Conservation (phyloP, 805 yeast genomes). For the Nakazawaea molendinolei region DNA sequence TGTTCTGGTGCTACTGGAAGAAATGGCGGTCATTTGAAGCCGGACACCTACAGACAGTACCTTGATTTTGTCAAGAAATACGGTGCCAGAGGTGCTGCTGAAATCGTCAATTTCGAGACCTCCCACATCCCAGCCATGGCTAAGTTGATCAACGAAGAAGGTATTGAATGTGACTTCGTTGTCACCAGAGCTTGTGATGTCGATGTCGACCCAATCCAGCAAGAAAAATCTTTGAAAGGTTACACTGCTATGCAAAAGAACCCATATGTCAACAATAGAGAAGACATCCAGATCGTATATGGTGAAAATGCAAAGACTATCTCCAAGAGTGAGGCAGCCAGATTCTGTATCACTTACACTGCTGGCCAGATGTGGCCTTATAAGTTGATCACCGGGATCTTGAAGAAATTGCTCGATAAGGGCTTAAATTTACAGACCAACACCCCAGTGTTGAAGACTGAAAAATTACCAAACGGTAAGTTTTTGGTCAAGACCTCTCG, state of each 20-base stretch:
- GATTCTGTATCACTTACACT: constrained; percentile 29
- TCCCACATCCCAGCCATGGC: constrained; percentile 24
- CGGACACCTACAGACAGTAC: constrained; percentile 19
- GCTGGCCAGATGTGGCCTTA: constrained; percentile 42
- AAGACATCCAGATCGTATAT: constrained; percentile 24
- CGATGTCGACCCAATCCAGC: constrained; percentile 16
- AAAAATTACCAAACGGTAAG: constrained; percentile 18
- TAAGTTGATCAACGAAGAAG: constrained; percentile 21
- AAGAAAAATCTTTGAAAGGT: constrained; percentile 14
- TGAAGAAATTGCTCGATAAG: constrained; percentile 23
- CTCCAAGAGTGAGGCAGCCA: constrained; percentile 23
- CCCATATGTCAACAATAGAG: constrained; percentile 23
- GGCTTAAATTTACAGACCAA: constrained; percentile 37
- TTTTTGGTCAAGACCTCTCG: constrained; percentile 27
- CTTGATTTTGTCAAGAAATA: constrained; percentile 9
- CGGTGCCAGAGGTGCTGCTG: constrained; percentile 22
- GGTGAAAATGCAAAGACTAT: constrained; percentile 26
- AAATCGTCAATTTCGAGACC: constrained; percentile 27
- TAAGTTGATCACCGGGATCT: constrained; percentile 27
- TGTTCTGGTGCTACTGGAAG: constrained; percentile 38
- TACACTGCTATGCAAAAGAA: constrained; percentile 19
- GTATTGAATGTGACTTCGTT: constrained; percentile 25
- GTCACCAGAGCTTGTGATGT: constrained; percentile 25
- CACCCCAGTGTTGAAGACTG: constrained; percentile 29
- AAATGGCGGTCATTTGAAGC: constrained; percentile 40